These are phyloP conservation scores for Diddensiella santjacobensis DNA, from an alignment of 805 yeast genomes.

Conservation along the genomic window DNA sequence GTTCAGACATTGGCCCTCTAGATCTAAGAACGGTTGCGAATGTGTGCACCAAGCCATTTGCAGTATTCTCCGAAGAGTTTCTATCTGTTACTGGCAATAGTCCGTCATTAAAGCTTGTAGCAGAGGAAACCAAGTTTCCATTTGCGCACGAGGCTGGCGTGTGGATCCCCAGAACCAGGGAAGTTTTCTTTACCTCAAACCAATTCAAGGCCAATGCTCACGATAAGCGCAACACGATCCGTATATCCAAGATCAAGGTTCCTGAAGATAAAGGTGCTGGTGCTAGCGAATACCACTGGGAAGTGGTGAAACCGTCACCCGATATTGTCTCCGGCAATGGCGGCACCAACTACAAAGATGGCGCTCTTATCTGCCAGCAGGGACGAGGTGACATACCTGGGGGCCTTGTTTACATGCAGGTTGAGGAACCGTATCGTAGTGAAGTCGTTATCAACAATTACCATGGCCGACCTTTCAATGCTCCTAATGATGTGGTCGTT, in stretches of 20 bases:
- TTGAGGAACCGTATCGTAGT: conserved; percentile 20
- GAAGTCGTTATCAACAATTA: conserved; percentile 23
- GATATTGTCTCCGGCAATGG: conserved; percentile 26
- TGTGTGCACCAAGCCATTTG: conserved; percentile 16
- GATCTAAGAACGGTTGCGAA: background rate
- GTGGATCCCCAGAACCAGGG: conserved; percentile 25
- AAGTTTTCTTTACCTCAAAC: conserved; percentile 30
- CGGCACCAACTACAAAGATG: conserved; percentile 26
- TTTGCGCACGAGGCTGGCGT: conserved; percentile 33
- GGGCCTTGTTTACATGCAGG: conserved; percentile 23
- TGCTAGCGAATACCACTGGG: conserved; percentile 20
- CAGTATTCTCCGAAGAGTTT: conserved; percentile 20
- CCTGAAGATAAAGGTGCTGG: conserved; percentile 10
- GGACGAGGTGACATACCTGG: conserved; percentile 23
- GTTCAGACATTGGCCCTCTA: background rate
- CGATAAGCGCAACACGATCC: conserved; percentile 8
- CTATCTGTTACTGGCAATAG: conserved; percentile 17
- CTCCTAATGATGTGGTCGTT: conserved; percentile 30
- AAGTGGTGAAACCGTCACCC: conserved; percentile 21
- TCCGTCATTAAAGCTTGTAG: conserved; percentile 20
- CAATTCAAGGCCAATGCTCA: conserved; percentile 18
- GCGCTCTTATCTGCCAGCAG: conserved; percentile 27
- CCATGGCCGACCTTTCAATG: conserved; percentile 29
- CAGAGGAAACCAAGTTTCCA: conserved; percentile 20
- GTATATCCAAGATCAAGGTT: conserved; percentile 16